These are phyloP conservation scores for Magnusiomyces clavatus DNA, from an alignment of 1,139 yeast species.

Conservation along the genomic window DNA sequence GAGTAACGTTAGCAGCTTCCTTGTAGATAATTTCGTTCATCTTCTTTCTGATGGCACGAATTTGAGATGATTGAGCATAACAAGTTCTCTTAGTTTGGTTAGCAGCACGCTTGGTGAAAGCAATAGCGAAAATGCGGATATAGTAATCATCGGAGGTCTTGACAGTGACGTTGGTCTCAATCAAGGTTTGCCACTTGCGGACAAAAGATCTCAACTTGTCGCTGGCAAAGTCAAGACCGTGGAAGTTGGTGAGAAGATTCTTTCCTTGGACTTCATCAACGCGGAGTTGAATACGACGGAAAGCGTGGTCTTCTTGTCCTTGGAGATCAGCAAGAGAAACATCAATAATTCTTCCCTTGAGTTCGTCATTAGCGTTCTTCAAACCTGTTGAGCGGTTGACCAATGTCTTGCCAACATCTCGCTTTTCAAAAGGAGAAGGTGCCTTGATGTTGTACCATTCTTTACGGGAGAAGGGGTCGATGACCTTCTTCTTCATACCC, in stretches of 20 bases:
- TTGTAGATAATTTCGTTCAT: conserved; percentile 79
- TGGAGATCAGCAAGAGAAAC: conserved; percentile 84
- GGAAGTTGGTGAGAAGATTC: conserved; percentile 90
- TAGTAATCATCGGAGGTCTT: conserved; percentile 90
- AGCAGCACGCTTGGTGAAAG: conserved; percentile 85
- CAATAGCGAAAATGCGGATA: conserved; percentile 81
- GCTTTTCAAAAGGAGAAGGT: conserved; percentile 89
- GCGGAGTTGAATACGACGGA: conserved; percentile 83
- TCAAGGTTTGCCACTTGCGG: conserved; percentile 90
- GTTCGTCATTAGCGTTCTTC: conserved; percentile 83
- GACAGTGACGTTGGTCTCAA: conserved; percentile 86
- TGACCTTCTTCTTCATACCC: conserved; percentile 92
- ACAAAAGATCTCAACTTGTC: conserved; percentile 87
- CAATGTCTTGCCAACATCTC: conserved; percentile 90
- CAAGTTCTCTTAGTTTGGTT: conserved; percentile 88
- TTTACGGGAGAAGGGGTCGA: conserved; percentile 92
- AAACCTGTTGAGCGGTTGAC: conserved; percentile 93
- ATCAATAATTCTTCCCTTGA: conserved; percentile 86
- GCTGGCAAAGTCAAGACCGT: conserved; percentile 86
- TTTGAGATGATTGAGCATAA: conserved; percentile 84
- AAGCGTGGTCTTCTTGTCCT: conserved; percentile 88
- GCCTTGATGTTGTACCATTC: conserved; percentile 95
- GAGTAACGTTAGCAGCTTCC: conserved; percentile 76
- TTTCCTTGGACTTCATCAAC: conserved; percentile 92
- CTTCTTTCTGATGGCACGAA: conserved; percentile 81